Evolutionary conservation across 1,284 basidiomycete species (phyloP), one percentile per base, ranked within the genome.

Genomic region (Trichosporon sp.): DNA sequence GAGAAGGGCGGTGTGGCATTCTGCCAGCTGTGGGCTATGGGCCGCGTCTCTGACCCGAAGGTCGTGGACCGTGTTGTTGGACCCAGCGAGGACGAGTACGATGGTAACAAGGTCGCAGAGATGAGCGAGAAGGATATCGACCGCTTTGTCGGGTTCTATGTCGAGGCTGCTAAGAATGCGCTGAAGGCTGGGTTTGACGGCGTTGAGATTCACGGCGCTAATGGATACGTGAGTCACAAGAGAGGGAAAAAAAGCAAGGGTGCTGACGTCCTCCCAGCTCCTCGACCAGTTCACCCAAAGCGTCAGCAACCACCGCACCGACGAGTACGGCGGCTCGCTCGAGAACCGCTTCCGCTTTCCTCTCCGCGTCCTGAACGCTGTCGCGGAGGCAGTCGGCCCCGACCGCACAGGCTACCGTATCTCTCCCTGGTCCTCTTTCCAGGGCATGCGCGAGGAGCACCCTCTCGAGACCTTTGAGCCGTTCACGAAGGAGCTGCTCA

Each of bases 141-240:
- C 40, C 65, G 70, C 7, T 82, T 84, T 60, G 76, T 86, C 32
- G 78, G 74, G 0, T 74, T 82, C 59, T 88, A 83, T 74, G 81
- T 77, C 36, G 70, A 78, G 1, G 80, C 84, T 0, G 86, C 85
- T 0, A 61, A 78, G 5, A 84, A 84, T 62, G 86, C 86, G 1
- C 82, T 85, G 46, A 79, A 83, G 69, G 86, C 86, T 21, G 87
- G 87, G 0, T 87, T 88, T 69, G 87, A 88, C 69, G 86, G 86
- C 32, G 84, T 88, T 29, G 87, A 89, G 78, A 71, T 82, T 36
- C 82, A 82, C 65, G 72, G 71, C 25, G 81, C 78, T 11, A 73
- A 70, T 59, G 65, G 70, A 4, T 67, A 72, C 62, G 61, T 65
- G 32, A 21, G 40, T 10, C n/a, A 23, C n/a, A n/a, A 23, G 2